Evolutionary conservation across 2,329 filamentous ascomycete genomes (phyloP).

Genomic region (Alternaria metachromatica): DNA sequence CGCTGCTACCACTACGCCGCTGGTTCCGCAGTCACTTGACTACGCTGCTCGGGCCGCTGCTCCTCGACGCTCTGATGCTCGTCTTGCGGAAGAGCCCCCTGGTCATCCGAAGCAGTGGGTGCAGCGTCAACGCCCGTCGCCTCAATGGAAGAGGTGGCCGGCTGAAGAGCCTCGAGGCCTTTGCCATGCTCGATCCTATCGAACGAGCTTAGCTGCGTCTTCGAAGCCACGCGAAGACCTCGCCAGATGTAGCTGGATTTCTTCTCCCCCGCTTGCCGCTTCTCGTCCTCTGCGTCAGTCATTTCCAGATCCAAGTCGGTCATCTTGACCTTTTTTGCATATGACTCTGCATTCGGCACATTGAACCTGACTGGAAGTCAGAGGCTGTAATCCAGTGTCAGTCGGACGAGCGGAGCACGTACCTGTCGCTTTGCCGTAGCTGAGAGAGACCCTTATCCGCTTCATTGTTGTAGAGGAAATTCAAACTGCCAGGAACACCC

Average conservation of each 20-base stretch:
- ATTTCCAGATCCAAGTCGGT: slow-evolving; percentile 89
- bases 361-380: slow-evolving; percentile 62
- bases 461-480: slow-evolving; percentile 75
- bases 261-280: slow-evolving; percentile 65
- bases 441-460: slow-evolving; percentile 69
- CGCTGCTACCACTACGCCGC: slow-evolving; percentile 33
- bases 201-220: slow-evolving; percentile 75
- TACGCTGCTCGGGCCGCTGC: slow-evolving; percentile 47
- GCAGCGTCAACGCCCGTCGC: slow-evolving; percentile 43
- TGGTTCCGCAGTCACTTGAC: slow-evolving; percentile 46
- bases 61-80: slow-evolving; percentile 49
- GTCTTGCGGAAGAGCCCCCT: slow-evolving; percentile 46
- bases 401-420: slow-evolving; percentile 41
- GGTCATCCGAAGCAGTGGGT: slow-evolving; percentile 44
- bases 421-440: slow-evolving; percentile 68
- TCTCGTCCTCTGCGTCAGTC: slow-evolving; percentile 70
- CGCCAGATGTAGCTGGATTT: slow-evolving; percentile 93
- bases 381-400: slow-evolving; percentile 16
- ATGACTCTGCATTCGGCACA: slow-evolving; percentile 72
- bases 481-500: slow-evolving; percentile 41
- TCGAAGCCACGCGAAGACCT: slow-evolving; percentile 79
- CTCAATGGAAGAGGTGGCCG: slow-evolving; percentile 42
- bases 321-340: slow-evolving; percentile 75
- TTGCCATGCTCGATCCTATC: slow-evolving; percentile 83
- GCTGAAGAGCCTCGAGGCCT: slow-evolving; percentile 63